Evolutionary conservation across 345 rosid genomes (phyloP).

Genomic region (Aquilaria malaccensis): DNA sequence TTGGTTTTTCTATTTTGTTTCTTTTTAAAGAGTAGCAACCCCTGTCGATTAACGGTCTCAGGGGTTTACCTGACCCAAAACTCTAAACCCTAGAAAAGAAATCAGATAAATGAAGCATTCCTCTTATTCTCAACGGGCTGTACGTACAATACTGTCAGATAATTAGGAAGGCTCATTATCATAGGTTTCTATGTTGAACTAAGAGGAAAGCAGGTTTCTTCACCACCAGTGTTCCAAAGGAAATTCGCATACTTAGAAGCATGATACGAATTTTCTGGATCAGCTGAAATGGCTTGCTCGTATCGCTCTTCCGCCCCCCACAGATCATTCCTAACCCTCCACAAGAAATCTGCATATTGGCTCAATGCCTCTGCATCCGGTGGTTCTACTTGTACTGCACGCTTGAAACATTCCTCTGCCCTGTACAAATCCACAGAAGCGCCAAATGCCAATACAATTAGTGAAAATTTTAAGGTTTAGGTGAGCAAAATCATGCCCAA

Average conservation of each 20-base stretch:
- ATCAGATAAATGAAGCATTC: too few relatives aligned
- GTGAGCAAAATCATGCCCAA: neutral
- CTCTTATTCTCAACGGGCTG: too few relatives aligned
- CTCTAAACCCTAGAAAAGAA: too few relatives aligned
- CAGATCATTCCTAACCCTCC: conserved; percentile 54
- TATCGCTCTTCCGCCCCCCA: conserved; percentile 77
- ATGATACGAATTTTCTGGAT: conserved; percentile 36
- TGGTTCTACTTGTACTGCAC: conserved; percentile 44
- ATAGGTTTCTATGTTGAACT: neutral
- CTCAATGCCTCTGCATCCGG: conserved; percentile 54
- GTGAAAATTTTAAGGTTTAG: too few relatives aligned
- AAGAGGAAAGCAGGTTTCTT: conserved; percentile 62
- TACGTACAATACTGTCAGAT: too few relatives aligned
- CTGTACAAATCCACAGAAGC: conserved; percentile 15
- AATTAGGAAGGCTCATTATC: neutral
- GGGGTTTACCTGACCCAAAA: too few relatives aligned
- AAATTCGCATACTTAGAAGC: conserved; percentile 66
- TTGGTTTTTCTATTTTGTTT: too few relatives aligned
- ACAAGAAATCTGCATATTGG: conserved; percentile 61
- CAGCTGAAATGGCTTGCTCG: conserved; percentile 51
- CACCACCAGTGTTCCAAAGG: conserved; percentile 69
- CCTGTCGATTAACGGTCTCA: too few relatives aligned
- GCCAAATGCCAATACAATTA: neutral
- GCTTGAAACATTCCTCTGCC: conserved; percentile 70
- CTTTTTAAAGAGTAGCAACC: too few relatives aligned